Percentiles rank a stretch among this genome's conserved stretches.
phyloP scores from a whole-genome alignment of 768 basidiomycete species.

The Psilocybe azurescens region DNA sequence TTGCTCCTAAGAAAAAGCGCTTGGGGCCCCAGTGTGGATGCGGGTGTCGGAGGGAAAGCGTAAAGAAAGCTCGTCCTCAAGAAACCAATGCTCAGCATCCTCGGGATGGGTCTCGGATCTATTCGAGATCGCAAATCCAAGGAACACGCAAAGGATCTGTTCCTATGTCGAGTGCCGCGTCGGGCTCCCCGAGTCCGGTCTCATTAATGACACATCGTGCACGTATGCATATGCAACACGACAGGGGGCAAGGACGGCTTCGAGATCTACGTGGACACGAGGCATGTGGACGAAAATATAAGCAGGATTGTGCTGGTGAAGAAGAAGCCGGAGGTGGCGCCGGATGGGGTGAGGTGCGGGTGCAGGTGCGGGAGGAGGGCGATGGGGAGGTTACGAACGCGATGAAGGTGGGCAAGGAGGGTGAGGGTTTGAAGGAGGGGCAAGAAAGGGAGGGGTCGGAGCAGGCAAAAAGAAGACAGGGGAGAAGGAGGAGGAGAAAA shows the following conservation, averaged over 20 bases:
- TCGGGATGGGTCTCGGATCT: conserved; percentile 30
- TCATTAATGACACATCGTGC: not conserved
- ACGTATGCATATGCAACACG: not conserved
- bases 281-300: conserved; percentile 58
- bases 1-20: conserved; percentile 29
- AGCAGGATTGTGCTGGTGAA: conserved; percentile 76
- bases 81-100: conserved; percentile 65
- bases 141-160: conserved; percentile 50
- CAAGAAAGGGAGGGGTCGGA: conserved; percentile 28
- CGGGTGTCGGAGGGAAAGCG: conserved; percentile 35
- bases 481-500: conserved; percentile 28
- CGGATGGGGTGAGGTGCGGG: conserved; percentile 20
- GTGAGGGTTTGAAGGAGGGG: conserved; percentile 16
- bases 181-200: conserved; percentile 24
- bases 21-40: too few relatives aligned
- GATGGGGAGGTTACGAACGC: conserved; percentile 63
- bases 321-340: conserved; percentile 36
- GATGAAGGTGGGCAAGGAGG: conserved; percentile 29
- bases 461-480: conserved; percentile 42
- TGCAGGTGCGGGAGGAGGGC: not conserved
- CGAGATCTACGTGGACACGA: conserved; percentile 76
- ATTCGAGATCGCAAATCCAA: conserved; percentile 28
- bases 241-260: conserved; percentile 47
- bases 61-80: conserved; percentile 77
- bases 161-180: conserved; percentile 65